phyloP scores from a whole-genome alignment of 108 stramenopile species.

The Nitzschia inconspicua region DNA sequence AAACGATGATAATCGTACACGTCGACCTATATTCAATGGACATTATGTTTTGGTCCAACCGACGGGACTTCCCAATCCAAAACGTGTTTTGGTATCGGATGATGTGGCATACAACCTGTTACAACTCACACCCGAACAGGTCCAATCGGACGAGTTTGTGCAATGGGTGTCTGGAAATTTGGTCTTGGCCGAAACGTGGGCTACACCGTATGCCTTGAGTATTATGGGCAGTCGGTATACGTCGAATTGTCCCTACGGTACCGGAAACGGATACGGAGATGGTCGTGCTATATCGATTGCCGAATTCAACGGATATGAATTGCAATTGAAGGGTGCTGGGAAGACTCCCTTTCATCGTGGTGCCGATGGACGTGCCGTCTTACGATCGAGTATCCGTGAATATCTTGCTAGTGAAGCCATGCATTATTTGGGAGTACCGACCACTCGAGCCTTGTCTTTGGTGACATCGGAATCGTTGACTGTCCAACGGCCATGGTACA shows the following conservation, averaged over 20 bases:
- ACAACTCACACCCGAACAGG: conserved; percentile 33
- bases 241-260: conserved; percentile 78
- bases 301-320: conserved; percentile 75
- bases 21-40: conserved; percentile 75
- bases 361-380: conserved; percentile 94
- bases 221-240: conserved; percentile 81
- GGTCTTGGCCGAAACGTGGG: conserved; percentile 52
- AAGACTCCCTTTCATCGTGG: conserved; percentile 93
- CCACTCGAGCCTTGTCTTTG: conserved; percentile 85
- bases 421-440: conserved; percentile 85
- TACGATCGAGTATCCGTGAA: conserved; percentile 92
- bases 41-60: conserved; percentile 76
- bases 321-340: conserved; percentile 97
- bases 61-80: conserved; percentile 58
- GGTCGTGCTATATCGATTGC: conserved; percentile 81
- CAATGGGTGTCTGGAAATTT: conserved; percentile 70
- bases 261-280: conserved; percentile 88
- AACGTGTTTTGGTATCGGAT: conserved; percentile 44
- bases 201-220: conserved; percentile 85
- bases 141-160: conserved; percentile 54
- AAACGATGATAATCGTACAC: conserved; percentile 36
- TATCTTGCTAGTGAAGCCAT: conserved; percentile 96
- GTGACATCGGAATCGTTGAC: conserved; percentile 67
- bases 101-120: conserved; percentile 48
- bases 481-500: conserved; percentile 71